Conservation (phyloP, 768 basidiomycete species). For the Gautieria morchelliformis region DNA sequence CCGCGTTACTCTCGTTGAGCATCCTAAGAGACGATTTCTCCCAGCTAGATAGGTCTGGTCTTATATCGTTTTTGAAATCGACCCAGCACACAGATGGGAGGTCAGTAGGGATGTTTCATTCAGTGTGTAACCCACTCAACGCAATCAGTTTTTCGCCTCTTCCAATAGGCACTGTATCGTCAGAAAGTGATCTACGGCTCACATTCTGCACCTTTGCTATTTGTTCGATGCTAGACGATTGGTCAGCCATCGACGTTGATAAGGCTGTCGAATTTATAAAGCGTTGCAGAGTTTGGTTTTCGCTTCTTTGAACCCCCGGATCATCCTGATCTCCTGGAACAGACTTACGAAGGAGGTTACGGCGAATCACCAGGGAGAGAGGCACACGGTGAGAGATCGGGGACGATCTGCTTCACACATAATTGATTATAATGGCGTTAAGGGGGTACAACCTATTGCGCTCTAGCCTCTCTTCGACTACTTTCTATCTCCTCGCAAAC, state of each 20-base stretch:
- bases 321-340: constrained; percentile 2
- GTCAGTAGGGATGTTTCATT: constrained; percentile 29
- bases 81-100: constrained; percentile 82
- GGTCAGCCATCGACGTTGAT: constrained; percentile 60
- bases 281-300: constrained; percentile 54
- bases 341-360: constrained; percentile 93
- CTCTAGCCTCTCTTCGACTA: constrained; percentile 65
- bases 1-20: constrained; percentile 72
- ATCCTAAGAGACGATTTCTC: constrained; percentile 83
- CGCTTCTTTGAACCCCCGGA: background rate
- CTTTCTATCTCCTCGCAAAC: constrained; percentile 20
- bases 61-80: constrained; percentile 54
- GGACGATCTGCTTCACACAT: background rate
- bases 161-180: constrained; percentile 40
- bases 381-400: constrained; percentile 55
- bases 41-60: constrained; percentile 54
- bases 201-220: constrained; percentile 84
- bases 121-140: constrained; percentile 6
- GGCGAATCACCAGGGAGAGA: constrained; percentile 76
- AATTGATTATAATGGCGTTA: background rate
- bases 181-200: constrained; percentile 72
- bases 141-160: constrained; percentile 54
- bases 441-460: constrained; percentile 95
- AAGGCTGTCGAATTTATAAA: constrained; percentile 55
- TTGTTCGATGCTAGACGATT: constrained; percentile 68